These are phyloP conservation scores for Colletotrichum destructivum DNA, from an alignment of 2,329 filamentous ascomycete species.

Conservation along the genomic window DNA sequence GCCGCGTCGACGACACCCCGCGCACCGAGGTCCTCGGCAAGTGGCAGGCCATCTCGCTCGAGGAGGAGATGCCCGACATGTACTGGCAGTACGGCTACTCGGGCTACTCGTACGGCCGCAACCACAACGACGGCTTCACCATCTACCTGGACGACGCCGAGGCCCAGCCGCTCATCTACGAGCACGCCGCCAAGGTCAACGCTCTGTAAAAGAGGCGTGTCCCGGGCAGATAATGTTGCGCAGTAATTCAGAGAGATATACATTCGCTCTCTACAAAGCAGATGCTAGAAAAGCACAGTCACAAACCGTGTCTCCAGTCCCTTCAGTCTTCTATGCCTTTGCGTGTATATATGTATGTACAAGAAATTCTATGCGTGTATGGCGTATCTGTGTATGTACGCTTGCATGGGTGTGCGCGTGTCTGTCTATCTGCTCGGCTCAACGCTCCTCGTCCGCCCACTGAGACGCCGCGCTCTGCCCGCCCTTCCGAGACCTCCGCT, in stretches of 20 bases:
- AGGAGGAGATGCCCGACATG: conserved; percentile 66
- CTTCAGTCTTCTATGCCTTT: too few species aligned
- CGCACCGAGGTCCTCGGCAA: conserved; percentile 60
- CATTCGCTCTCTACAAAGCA: background rate
- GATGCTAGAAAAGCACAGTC: background rate
- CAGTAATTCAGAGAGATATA: background rate
- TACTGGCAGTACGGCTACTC: conserved; percentile 71
- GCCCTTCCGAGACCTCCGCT: conserved; percentile 3
- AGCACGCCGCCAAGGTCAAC: conserved; percentile 60
- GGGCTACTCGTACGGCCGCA: conserved; percentile 66
- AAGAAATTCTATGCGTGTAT: too few species aligned
- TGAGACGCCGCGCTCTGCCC: background rate
- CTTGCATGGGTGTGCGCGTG: too few species aligned
- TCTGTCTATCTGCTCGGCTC: too few species aligned
- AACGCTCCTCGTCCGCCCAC: background rate
- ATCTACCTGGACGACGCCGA: conserved; percentile 68
- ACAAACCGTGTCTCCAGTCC: background rate
- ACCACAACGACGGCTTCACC: conserved; percentile 70
- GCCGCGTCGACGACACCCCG: conserved; percentile 59
- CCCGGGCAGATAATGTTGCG: too few species aligned
- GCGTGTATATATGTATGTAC: too few species aligned
- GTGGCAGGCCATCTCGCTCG: conserved; percentile 65
- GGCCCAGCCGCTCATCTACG: conserved; percentile 59
- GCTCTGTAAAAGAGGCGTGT: conserved; percentile 22
- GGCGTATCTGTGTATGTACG: too few species aligned